Conservation (phyloP, 225 moss, liverwort and hornwort species). For the Pleurozium schreberi region DNA sequence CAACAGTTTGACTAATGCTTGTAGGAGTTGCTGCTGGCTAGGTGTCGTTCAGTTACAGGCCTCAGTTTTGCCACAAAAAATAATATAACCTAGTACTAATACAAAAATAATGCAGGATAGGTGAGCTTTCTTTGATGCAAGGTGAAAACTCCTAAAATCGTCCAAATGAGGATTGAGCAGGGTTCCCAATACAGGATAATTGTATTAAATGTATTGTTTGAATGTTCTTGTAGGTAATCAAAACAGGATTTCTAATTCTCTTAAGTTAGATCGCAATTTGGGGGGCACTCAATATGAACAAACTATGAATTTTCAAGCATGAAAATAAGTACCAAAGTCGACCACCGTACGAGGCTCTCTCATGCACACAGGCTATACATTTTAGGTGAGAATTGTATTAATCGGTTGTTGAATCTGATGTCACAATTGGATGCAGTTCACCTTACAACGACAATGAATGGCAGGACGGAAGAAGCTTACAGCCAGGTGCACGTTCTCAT, state of each 20-base stretch:
- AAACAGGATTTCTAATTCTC: too few relatives aligned
- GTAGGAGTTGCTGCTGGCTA: neutral
- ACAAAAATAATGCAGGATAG: neutral
- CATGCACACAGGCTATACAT: neutral
- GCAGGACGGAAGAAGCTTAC: neutral
- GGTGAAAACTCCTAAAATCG: neutral
- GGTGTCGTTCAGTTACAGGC: too few relatives aligned
- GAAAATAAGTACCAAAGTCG: neutral
- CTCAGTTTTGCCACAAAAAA: neutral
- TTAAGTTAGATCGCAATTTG: too few relatives aligned
- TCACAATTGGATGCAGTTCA: neutral
- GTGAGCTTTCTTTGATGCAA: neutral
- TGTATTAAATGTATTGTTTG: too few relatives aligned
- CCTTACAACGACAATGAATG: neutral
- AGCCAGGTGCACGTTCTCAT: too few relatives aligned
- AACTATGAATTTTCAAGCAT: neutral
- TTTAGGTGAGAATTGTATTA: too few relatives aligned
- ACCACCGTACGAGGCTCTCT: neutral
- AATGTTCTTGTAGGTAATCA: neutral
- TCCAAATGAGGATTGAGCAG: neutral
- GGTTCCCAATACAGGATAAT: neutral
- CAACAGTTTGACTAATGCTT: too few relatives aligned
- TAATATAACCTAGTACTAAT: too few relatives aligned
- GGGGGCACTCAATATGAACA: too few relatives aligned
- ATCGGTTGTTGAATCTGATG: fast-evolving